Base-by-base conservation (phyloP, 2,329 filamentous ascomycete genomes). In the Trichoderma breve region DNA sequence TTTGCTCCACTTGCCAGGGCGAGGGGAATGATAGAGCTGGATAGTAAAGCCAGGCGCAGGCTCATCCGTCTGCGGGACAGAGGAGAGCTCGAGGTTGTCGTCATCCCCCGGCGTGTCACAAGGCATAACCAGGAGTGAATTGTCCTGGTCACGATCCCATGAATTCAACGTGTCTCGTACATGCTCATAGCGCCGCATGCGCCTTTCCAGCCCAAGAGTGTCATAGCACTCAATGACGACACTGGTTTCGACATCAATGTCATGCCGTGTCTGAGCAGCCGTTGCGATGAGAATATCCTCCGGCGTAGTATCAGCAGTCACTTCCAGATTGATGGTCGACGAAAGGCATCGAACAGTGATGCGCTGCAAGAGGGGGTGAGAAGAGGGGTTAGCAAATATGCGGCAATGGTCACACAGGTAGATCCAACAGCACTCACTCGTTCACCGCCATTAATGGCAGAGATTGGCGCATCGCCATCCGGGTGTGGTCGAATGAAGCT, bases 121-220 rank as follows among this genome's bases (percentile, higher is more conserved):
- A 15, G 90, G 86, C 70, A 91, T 83, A 26, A 98, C 86, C 21
- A 92, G 82, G 15, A 98, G 84, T 8, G 87, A 86, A 77, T 97
- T 96, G 76, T 94, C 91, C 3, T 87, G 85, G 79, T 97, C 94
- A 57, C 87, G 86, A 73, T 97, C 93, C 95, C 95, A 98, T 0
- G 94, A 97, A 80, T 97, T 97, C 87, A 98, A 88, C 26, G 97
- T 89, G 77, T 97, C 93, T 73, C 93, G 89, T 36, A 98, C 88
- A 73, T 89, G 90, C 82, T 98, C 95, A 79, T 97, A 98, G 51
- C 90, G 91, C 53, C 95, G 91, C 30, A 98, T 83, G 1, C 93
- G 92, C 51, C 95, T 90, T 80, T 97, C 93, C 2, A 98, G 85
- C 34, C 93, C 93, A 1, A 96, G 86, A 58, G 90, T 87, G 24